Percentiles rank a stretch among this genome's conserved stretches.
These are phyloP conservation scores for Blastobotrys malaysiensis DNA, from an alignment of 1,139 yeast species.

Conservation along the genomic window DNA sequence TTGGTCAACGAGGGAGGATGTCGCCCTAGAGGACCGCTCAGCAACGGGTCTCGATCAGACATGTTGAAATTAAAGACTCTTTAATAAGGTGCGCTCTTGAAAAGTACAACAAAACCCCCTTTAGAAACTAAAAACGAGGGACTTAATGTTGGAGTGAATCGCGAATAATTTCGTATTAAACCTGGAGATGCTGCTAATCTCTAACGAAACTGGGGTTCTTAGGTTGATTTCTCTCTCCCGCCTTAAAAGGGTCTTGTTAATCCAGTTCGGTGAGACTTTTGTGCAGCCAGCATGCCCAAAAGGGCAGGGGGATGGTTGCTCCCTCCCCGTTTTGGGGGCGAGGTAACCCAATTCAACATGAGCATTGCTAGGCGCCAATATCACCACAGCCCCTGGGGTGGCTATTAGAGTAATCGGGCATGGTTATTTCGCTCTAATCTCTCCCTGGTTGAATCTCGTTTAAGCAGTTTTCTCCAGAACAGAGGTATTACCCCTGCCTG, in stretches of 20 bases:
- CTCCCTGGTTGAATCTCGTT: no score
- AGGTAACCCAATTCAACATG: neutral
- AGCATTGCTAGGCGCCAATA: neutral
- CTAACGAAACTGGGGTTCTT: neutral
- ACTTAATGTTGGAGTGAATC: neutral
- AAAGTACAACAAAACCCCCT: no score
- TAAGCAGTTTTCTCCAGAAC: no score
- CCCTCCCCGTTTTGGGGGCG: neutral
- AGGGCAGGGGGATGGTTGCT: neutral
- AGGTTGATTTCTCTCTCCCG: neutral
- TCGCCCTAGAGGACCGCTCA: neutral
- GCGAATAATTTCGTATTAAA: neutral
- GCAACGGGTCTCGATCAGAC: neutral
- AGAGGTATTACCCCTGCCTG: neutral
- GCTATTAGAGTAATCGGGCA: no score
- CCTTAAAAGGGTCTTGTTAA: neutral
- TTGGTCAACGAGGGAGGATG: constrained; percentile 27
- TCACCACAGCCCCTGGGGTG: no score
- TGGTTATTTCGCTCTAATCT: neutral
- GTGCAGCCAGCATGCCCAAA: neutral
- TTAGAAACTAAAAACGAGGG: neutral
- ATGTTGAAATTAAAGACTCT: neutral
- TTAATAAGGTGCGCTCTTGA: no score
- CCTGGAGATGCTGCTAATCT: no score
- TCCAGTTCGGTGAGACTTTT: neutral